These are phyloP conservation scores for Podospora bellae-mahoneyi DNA, from an alignment of 495 filamentous ascomycete species.

Conservation along the genomic window DNA sequence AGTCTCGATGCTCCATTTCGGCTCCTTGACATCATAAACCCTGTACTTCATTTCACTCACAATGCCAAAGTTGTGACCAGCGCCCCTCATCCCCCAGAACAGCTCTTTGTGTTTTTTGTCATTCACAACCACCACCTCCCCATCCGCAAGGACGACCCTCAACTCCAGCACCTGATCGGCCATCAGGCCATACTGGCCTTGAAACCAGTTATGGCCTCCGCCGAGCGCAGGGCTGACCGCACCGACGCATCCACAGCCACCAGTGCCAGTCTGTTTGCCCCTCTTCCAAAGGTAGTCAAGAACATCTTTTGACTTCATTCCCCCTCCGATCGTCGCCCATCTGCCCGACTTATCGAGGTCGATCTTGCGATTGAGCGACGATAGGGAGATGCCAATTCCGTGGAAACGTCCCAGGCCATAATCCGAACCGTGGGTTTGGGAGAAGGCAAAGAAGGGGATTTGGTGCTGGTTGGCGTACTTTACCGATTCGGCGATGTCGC, in stretches of 20 bases:
- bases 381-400: conserved; percentile 48
- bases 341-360: conserved; percentile 40
- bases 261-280: conserved; percentile 46
- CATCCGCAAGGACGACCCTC: conserved; percentile 55
- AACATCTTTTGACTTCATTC: conserved; percentile 33
- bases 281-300: conserved; percentile 30
- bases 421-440: conserved; percentile 45
- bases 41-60: conserved; percentile 47
- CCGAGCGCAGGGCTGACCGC: conserved; percentile 53
- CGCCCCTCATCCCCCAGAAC: conserved; percentile 56
- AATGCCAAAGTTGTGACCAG: conserved; percentile 62
- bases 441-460: conserved; percentile 50
- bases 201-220: conserved; percentile 57
- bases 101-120: conserved; percentile 42
- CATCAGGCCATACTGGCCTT: conserved; percentile 57
- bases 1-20: conserved; percentile 39
- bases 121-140: conserved; percentile 37
- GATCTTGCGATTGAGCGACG: conserved; percentile 39
- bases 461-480: conserved; percentile 42
- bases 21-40: conserved; percentile 45
- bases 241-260: conserved; percentile 53
- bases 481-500: conserved; percentile 50
- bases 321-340: conserved; percentile 50
- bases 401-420: conserved; percentile 39
- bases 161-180: conserved; percentile 53